A percentile compares a stretch with the other conserved stretches of the same genome.
Conservation (phyloP, 1,284 basidiomycete genomes). For the Cryptococcus wingfieldii region DNA sequence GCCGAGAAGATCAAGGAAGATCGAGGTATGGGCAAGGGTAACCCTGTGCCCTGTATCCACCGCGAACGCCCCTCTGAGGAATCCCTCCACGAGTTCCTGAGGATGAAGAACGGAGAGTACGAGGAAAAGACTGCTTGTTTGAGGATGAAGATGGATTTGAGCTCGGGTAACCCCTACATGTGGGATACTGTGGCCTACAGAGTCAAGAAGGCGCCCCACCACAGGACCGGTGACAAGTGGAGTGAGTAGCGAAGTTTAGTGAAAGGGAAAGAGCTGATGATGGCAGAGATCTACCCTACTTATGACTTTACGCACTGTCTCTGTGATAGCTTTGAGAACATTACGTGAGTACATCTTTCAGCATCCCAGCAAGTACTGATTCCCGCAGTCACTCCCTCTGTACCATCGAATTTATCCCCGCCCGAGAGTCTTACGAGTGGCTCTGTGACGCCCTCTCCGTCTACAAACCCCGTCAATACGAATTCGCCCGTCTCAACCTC, state of each 20-base stretch:
- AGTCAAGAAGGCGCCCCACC: constrained; percentile 84
- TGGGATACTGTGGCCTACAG: constrained; percentile 99
- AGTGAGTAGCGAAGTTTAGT: constrained; percentile 49
- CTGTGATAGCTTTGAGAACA: constrained; percentile 98
- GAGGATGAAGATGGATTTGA: constrained; percentile 96
- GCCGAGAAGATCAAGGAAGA: constrained; percentile 88
- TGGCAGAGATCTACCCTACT: constrained; percentile 61
- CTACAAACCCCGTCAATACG: constrained; percentile 97
- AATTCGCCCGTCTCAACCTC: constrained; percentile 89
- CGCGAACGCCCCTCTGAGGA: constrained; percentile 78
- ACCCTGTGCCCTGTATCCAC: constrained; percentile 79
- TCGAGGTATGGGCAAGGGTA: constrained; percentile 76
- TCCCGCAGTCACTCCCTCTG: constrained; percentile 83
- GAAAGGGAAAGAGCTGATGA: constrained; percentile 1
- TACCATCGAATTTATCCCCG: constrained; percentile 94
- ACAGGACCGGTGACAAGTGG: constrained; percentile 91
- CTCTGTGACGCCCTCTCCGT: constrained; percentile 93
- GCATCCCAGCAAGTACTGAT: background rate
- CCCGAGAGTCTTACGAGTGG: constrained; percentile 98
- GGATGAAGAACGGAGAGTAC: constrained; percentile 89
- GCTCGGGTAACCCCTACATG: constrained; percentile 96
- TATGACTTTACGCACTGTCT: constrained; percentile 99
- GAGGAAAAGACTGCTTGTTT: constrained; percentile 84
- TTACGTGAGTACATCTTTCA: constrained; percentile 65
- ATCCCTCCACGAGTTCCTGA: constrained; percentile 81